A percentile compares a stretch with the other conserved stretches of the same genome.
These are phyloP conservation scores for Phyllosticta citribraziliensis DNA, from an alignment of 2,329 filamentous ascomycete genomes.

Conservation along the genomic window DNA sequence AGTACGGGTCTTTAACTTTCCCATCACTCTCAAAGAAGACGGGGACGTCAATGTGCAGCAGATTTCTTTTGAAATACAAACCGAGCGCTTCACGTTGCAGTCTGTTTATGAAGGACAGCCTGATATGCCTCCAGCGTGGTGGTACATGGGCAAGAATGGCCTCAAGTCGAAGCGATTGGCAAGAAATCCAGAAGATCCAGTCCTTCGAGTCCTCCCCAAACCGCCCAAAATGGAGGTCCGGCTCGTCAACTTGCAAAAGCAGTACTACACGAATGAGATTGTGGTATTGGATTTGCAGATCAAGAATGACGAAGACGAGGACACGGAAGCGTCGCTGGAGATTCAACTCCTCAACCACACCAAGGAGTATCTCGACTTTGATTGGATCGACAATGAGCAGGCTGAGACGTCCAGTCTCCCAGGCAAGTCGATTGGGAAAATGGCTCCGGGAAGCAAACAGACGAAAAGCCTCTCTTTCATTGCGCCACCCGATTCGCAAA, in stretches of 20 bases:
- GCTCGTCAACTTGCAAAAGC: constrained; percentile 50
- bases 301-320: constrained; percentile 73
- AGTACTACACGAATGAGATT: constrained; percentile 79
- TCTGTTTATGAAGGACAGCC: constrained; percentile 46
- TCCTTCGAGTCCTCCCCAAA: constrained; percentile 69
- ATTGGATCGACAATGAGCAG: constrained; percentile 35
- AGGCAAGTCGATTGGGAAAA: constrained; percentile 27
- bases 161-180: constrained; percentile 21
- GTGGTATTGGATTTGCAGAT: constrained; percentile 61
- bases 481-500: constrained; percentile 35
- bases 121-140: constrained; percentile 23
- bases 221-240: constrained; percentile 83
- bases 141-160: constrained; percentile 20
- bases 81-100: constrained; percentile 56
- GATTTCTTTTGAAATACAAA: constrained; percentile 53
- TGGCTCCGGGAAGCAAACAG: constrained; percentile 21
- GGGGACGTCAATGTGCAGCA: constrained; percentile 62
- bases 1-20: constrained; percentile 61
- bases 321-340: constrained; percentile 62
- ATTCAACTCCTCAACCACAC: constrained; percentile 54
- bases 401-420: constrained; percentile 21
- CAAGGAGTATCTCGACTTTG: constrained; percentile 35
- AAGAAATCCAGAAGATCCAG: constrained; percentile 30
- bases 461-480: constrained; percentile 29
- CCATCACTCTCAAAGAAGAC: constrained; percentile 66